Evolutionary conservation across 2,329 filamentous ascomycete genomes (phyloP).

Genomic region (Monosporascus sp.): DNA sequence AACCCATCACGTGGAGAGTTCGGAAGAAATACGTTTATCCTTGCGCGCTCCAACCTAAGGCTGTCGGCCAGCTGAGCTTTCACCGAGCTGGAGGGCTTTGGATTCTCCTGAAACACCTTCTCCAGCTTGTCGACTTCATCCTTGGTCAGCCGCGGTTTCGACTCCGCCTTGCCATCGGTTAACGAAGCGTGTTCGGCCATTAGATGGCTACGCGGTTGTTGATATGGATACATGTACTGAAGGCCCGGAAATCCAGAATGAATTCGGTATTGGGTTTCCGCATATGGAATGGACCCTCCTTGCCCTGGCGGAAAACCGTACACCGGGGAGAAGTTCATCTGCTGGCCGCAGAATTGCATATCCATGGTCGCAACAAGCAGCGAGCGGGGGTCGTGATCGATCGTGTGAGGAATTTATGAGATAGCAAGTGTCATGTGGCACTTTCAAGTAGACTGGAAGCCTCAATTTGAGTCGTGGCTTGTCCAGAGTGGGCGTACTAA

Average conservation of each 20-base stretch:
- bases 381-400: slow-evolving; percentile 9
- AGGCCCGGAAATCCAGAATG: slow-evolving; percentile 18
- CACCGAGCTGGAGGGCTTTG: slow-evolving; percentile 56
- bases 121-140: slow-evolving; percentile 69
- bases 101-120: slow-evolving; percentile 57
- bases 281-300: slow-evolving; percentile 18
- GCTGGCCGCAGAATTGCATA: slow-evolving; percentile 20
- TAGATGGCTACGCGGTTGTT: slow-evolving; percentile 18
- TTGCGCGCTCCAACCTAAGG: slow-evolving; percentile 57
- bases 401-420: slow-evolving; percentile 10
- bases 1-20: slow-evolving; percentile 5
- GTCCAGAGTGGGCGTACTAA: not conserved
- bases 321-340: slow-evolving; percentile 18
- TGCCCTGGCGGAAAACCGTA: slow-evolving; percentile 21
- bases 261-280: slow-evolving; percentile 19
- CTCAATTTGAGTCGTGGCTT: not conserved
- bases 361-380: slow-evolving; percentile 20
- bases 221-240: slow-evolving; percentile 25
- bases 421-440: not conserved
- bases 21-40: slow-evolving; percentile 50
- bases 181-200: slow-evolving; percentile 18
- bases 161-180: slow-evolving; percentile 26
- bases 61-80: slow-evolving; percentile 57
- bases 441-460: not conserved
- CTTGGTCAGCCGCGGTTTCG: slow-evolving; percentile 59